phyloP scores from a whole-genome alignment of 129 eudicot species.

The Ambrosia trifida region DNA sequence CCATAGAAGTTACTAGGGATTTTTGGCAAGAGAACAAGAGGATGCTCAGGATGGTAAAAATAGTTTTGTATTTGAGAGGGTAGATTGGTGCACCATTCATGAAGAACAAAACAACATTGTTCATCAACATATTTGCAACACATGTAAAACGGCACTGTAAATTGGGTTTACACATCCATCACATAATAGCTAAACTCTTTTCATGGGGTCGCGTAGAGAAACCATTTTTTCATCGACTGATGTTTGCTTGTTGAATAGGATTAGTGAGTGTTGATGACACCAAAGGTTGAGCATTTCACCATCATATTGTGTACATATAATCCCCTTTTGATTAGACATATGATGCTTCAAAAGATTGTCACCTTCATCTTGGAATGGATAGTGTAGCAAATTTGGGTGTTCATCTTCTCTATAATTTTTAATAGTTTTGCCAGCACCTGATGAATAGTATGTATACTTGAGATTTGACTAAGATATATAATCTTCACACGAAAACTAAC shows the following conservation, averaged over 20 bases:
- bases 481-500: too few relatives aligned
- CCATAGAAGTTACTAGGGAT: too few relatives aligned
- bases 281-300: too few relatives aligned
- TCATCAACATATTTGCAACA: not conserved
- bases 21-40: too few relatives aligned
- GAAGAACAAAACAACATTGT: not conserved
- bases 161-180: constrained; percentile 18
- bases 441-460: too few relatives aligned
- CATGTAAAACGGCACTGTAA: not conserved
- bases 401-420: not conserved
- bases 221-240: not conserved
- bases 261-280: not conserved
- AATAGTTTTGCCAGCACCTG: too few relatives aligned
- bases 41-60: too few relatives aligned
- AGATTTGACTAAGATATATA: too few relatives aligned
- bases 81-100: constrained; percentile 13
- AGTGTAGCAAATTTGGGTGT: not conserved
- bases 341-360: not conserved
- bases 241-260: constrained; percentile 1
- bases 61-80: not conserved
- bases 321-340: too few relatives aligned
- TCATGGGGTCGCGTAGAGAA: not conserved
- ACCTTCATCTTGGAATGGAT: not conserved
- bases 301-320: too few relatives aligned
- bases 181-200: not conserved